Percentiles rank a stretch among this genome's conserved stretches.
These are phyloP conservation scores for Botrytis paeoniae DNA, from an alignment of 2,329 filamentous ascomycete species.

Conservation along the genomic window DNA sequence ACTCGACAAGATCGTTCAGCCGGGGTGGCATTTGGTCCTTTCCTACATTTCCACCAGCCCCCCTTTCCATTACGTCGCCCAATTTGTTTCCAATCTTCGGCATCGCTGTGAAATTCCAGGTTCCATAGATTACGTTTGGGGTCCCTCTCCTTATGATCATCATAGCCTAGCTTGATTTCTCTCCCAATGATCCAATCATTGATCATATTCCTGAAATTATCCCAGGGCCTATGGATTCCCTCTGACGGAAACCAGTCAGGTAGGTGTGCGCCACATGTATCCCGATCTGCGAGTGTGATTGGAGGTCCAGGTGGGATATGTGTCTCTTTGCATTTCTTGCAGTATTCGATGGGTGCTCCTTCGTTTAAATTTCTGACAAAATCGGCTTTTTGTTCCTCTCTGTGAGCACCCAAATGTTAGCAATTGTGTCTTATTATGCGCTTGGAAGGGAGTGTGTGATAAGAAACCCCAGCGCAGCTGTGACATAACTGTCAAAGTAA, in stretches of 20 bases:
- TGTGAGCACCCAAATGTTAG: not conserved
- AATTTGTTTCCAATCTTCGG: conserved; percentile 27
- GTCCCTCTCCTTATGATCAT: conserved; percentile 2
- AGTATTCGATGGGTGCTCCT: conserved; percentile 24
- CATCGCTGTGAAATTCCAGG: conserved; percentile 30
- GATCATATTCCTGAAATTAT: conserved; percentile 22
- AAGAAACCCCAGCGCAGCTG: not conserved
- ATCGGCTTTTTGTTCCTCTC: conserved; percentile 17
- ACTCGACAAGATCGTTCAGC: conserved; percentile 27
- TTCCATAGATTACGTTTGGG: conserved; percentile 25
- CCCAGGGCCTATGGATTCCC: conserved; percentile 26
- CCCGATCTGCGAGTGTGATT: conserved; percentile 29
- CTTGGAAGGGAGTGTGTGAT: not conserved
- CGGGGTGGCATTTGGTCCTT: conserved; percentile 20
- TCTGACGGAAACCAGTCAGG: conserved; percentile 35
- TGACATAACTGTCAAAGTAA: not conserved
- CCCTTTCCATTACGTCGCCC: conserved; percentile 21
- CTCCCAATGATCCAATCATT: conserved; percentile 25
- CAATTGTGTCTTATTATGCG: not conserved
- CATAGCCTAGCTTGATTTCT: conserved; percentile 23
- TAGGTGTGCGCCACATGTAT: conserved; percentile 31
- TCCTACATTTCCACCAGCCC: conserved; percentile 36
- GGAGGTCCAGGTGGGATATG: conserved; percentile 33
- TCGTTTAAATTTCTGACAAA: conserved; percentile 22
- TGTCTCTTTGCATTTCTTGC: conserved; percentile 29